Base-by-base conservation (phyloP, 139 green algal species). In the Chlorella vulgaris region DNA sequence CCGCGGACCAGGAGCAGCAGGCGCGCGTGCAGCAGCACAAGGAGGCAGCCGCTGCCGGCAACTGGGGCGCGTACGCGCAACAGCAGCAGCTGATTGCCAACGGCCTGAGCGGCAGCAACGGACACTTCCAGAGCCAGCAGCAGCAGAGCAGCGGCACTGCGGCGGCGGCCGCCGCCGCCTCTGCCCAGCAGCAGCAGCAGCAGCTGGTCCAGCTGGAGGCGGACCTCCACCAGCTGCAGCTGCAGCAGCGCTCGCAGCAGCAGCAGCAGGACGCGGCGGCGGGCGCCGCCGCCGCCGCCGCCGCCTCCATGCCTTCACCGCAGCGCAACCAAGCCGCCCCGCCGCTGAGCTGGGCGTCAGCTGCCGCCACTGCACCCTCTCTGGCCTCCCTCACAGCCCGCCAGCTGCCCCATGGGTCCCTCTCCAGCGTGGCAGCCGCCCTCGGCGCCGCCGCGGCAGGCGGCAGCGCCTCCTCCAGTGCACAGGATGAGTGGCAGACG, bases 401-500 rank as follows among this genome's bases (percentile, higher is more conserved):
- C 5, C 58, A n/a, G n/a, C n/a, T n/a, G n/a, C n/a, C n/a, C n/a
- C n/a, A n/a, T n/a, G n/a, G n/a, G n/a, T n/a, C n/a, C n/a, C n/a
- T n/a, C n/a, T n/a, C n/a, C n/a, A n/a, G n/a, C n/a, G n/a, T n/a
- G n/a, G n/a, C n/a, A n/a, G n/a, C n/a, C n/a, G n/a, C n/a, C n/a
- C 74, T 18, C 1, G 1, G 15, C 3, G 18, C 24, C 5, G 28
- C 73, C 61, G 7, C 51, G 38, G 73, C 73, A 47, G 73, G 47
- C 24, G 50, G 18, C 35, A 26, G 2, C 35, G 53, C 71, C 47
- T 43, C 47, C 15, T 24, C 13, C 47, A 58, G 10, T 15, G 13
- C 47, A 24, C 13, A 10, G 51, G 73, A 79, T 35, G 73, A 79
- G 6, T 79, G 73, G 73, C 73, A 79, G 73, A 67, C 26, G 53